Percentiles rank a stretch among this genome's conserved stretches.
Evolutionary conservation across 1,139 yeast genomes (phyloP).

Genomic region (Magnusiomyces suaveolens): DNA sequence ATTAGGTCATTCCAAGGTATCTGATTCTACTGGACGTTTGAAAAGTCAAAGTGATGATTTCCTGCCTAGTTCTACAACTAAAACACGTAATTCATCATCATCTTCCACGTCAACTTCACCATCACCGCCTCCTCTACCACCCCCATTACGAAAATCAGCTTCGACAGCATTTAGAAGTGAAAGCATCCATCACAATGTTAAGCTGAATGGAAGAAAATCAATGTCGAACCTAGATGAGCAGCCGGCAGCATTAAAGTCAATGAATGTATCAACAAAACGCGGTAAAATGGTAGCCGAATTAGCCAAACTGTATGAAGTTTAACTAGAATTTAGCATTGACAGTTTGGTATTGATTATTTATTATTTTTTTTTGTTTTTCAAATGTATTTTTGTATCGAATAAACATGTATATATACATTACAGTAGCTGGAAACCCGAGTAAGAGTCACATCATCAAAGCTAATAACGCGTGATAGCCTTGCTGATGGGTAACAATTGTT

Average conservation of each 20-base stretch:
- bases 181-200: neutral
- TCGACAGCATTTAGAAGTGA: constrained; percentile 9
- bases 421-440: neutral
- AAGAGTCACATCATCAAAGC: no score
- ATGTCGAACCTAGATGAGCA: constrained; percentile 2
- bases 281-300: constrained; percentile 30
- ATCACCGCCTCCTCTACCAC: constrained; percentile 3
- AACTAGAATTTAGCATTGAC: neutral
- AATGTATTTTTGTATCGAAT: neutral
- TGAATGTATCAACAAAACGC: constrained; percentile 18
- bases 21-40: neutral
- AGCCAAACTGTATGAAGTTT: constrained; percentile 27
- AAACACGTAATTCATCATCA: no score
- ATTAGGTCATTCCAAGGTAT: neutral
- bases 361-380: no score
- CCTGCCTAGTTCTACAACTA: no score
- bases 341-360: neutral
- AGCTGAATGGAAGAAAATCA: neutral
- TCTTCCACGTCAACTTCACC: no score
- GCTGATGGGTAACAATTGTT: neutral
- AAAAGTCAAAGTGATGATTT: neutral
- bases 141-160: constrained; percentile 11
- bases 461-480: no score
- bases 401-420: neutral
- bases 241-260: neutral